Evolutionary conservation across 2,329 filamentous ascomycete species (phyloP).

Genomic region (Drechslerella dactyloides): DNA sequence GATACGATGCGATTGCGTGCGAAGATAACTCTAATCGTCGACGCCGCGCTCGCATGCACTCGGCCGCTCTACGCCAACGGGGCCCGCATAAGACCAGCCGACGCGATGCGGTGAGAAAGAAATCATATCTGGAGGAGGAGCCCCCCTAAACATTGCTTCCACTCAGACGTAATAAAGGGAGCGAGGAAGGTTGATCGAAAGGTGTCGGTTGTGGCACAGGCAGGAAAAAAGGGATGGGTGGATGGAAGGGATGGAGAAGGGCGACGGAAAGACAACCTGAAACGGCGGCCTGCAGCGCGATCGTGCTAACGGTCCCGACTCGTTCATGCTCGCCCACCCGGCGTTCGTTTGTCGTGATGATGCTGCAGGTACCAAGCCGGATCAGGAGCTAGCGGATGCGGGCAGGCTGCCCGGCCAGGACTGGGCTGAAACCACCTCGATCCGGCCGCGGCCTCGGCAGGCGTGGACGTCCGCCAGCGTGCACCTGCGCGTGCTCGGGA

Average conservation of each 20-base stretch:
- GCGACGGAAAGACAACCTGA: background rate
- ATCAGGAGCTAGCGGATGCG: background rate
- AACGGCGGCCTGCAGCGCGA: background rate
- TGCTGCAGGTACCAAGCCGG: conserved; percentile 1
- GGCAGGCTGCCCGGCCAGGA: background rate
- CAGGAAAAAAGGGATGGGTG: background rate
- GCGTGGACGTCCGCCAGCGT: background rate
- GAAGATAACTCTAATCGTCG: too few species aligned
- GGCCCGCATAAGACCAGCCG: background rate
- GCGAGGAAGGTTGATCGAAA: too few species aligned
- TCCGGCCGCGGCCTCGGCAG: background rate
- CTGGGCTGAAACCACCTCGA: background rate
- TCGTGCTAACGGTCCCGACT: background rate
- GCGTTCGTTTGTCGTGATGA: background rate
- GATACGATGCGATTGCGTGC: background rate
- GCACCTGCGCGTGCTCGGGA: background rate
- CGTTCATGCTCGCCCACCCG: too few species aligned
- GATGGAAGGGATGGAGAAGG: background rate
- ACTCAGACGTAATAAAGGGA: too few species aligned
- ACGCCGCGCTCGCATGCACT: too few species aligned
- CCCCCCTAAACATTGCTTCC: too few species aligned
- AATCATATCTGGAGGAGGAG: too few species aligned
- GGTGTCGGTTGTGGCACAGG: background rate
- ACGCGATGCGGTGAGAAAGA: background rate
- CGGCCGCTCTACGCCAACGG: conserved; percentile 3